Evolutionary conservation across 371 early-diverging fungal genomes (phyloP), one percentile per base, ranked within the genome.

Genomic region (Actinomortierella wolfii): DNA sequence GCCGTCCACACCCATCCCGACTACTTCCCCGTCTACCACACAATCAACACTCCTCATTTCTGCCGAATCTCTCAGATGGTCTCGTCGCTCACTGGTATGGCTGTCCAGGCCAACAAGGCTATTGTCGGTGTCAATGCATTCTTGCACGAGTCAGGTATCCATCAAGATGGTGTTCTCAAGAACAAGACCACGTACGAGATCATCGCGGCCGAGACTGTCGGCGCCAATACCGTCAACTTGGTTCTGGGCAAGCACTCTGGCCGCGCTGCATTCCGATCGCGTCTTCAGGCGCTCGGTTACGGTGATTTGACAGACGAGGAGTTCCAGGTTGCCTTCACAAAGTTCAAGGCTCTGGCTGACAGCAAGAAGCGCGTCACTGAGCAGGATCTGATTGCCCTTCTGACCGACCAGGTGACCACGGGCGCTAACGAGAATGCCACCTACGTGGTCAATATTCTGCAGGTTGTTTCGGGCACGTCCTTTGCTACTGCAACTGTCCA

Each of bases 81-180:
- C 23, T 87, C 91, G 17, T 83, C 87, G 29, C 80, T 90, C 41
- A 90, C 93, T 2, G 97, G 97, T n/a, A 94, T 96, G 95, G 76
- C 84, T 25, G 90, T 97, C 40, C 97, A 97, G 76, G 86, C 95
- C 28, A 97, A 97, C 87, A 97, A 97, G 81, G 97, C 97, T 28
- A 96, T 97, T 69, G 97, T 97, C 8, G 97, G 97, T 39, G 89
- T 91, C 57, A 97, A 97, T 64, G 97, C 97, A n/a, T 97, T 97
- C 70, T 83, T 95, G 63, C 97, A 97, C 78, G 96, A 96, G 79
- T 94, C 94, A 51, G 97, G 97, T 52, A 97, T 97, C 74, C 97
- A 97, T 79, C 97, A 97, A 78, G 97, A 97, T 75, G 97, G 97
- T 65, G 90, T 97, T 45, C 86, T 97, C 62, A 97, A 97, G 83